Base-by-base conservation (phyloP, 352 stramenopile genomes). In the Globisporangium heterothallicum region DNA sequence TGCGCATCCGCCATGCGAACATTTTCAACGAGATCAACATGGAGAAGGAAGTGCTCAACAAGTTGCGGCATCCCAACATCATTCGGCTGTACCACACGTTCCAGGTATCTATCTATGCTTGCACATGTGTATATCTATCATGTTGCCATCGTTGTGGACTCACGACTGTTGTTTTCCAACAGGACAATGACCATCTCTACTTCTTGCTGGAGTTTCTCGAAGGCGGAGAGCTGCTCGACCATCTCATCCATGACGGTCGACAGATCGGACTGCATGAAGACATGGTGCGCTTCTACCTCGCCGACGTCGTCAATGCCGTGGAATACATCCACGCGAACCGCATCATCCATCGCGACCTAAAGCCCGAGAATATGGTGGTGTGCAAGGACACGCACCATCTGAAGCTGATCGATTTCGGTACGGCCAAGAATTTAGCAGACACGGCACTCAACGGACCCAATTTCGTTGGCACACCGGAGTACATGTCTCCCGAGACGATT, bases 11-110 rank as follows among this genome's bases (percentile, higher is more conserved):
- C 54, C 96, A 99, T 72, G 88, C 90, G 35, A 99, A 99, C 66
- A 95, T 99, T 10, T 95, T 96, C 67, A 99, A 99, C 70, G 96
- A 99, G 74, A 97, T 99, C 61, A 78, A 94, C 43, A 99, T 99
- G 95, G 96, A 99, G 75, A 94, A 97, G 64, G 72, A 96, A 19
- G 90, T 98, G 57, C 84, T 97, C 25, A 95, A 92, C 60, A 71
- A 64, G 46, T 70, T 95, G 47, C 68, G 67, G 42, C 93, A 98
- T 59, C 79, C 91, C 9, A 95, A 95, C 64, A 89, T 99, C 62
- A 86, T 99, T 35, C 68, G 78, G 12, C 78, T 98, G 42, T 98
- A 98, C 68, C 86, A 97, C 52, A 96, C 96, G 10, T 98, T 99
- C 74, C 92, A 98, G 69, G 72, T 77, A 46, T 27, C 10, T 41